Evolutionary conservation across 2,329 filamentous ascomycete species (phyloP).

Genomic region (Pseudogymnoascus sp.): DNA sequence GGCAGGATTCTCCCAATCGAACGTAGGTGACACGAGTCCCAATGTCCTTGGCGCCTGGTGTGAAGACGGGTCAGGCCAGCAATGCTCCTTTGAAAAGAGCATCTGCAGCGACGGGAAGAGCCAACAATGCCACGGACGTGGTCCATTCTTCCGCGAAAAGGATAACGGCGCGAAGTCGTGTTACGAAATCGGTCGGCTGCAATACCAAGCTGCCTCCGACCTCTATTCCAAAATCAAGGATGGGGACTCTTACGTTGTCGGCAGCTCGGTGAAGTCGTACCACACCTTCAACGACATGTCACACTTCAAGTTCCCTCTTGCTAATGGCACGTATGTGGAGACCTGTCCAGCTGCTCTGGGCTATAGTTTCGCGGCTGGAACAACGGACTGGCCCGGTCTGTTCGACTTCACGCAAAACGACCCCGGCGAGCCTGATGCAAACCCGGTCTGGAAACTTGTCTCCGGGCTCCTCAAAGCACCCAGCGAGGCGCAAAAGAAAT

Average conservation of each 20-base stretch:
- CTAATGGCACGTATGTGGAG: constrained; percentile 59
- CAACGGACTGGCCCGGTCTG: constrained; percentile 79
- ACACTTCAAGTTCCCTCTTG: constrained; percentile 62
- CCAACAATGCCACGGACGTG: constrained; percentile 64
- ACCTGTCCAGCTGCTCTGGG: constrained; percentile 86
- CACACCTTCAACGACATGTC: constrained; percentile 82
- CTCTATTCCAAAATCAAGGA: constrained; percentile 42
- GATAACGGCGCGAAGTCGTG: constrained; percentile 67
- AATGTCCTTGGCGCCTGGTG: constrained; percentile 85
- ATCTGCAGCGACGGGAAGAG: constrained; percentile 66
- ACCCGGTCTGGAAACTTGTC: constrained; percentile 66
- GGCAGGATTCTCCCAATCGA: constrained; percentile 86
- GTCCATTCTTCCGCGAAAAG: constrained; percentile 57
- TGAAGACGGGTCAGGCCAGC: constrained; percentile 67
- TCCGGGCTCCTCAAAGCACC: constrained; percentile 65
- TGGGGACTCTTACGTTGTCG: constrained; percentile 39
- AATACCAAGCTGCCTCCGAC: constrained; percentile 52
- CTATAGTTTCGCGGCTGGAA: constrained; percentile 88
- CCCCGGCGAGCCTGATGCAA: constrained; percentile 58
- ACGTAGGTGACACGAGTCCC: constrained; percentile 82
- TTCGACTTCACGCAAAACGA: constrained; percentile 93
- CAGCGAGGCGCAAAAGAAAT: constrained; percentile 58
- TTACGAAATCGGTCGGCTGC: constrained; percentile 67
- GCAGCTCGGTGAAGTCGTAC: constrained; percentile 65
- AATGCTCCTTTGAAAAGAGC: constrained; percentile 72